A percentile compares a stretch with the other conserved stretches of the same genome.
phyloP scores from a whole-genome alignment of 768 basidiomycete genomes.

The Astraeus odoratus region DNA sequence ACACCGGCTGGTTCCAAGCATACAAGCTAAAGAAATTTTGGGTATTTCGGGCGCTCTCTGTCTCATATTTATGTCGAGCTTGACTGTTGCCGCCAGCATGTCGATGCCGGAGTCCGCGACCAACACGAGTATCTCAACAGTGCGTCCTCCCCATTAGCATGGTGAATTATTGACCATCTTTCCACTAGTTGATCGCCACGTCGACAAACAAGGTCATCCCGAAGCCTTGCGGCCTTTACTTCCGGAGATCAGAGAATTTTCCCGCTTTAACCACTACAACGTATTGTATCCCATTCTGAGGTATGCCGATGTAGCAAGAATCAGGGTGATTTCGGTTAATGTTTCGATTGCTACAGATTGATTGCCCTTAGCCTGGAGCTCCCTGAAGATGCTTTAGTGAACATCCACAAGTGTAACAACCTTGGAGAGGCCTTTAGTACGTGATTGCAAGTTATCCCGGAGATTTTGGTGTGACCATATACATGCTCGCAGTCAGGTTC shows the following conservation, averaged over 20 bases:
- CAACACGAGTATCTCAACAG: conserved; percentile 61
- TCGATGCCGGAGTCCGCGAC: conserved; percentile 56
- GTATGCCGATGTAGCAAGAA: conserved; percentile 19
- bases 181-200: conserved; percentile 42
- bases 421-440: conserved; percentile 38
- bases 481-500: conserved; percentile 40
- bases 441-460: neutral
- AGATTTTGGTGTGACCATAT: neutral
- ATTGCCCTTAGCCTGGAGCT: conserved; percentile 47
- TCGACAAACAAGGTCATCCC: conserved; percentile 43
- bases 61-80: neutral
- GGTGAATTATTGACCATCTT: neutral
- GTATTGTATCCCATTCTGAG: conserved; percentile 44
- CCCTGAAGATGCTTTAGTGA: conserved; percentile 44
- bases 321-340: no score
- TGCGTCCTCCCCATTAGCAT: conserved; percentile 21
- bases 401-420: conserved; percentile 39
- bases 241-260: conserved; percentile 45
- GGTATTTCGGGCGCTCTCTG: conserved; percentile 20
- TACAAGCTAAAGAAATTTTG: conserved; percentile 48
- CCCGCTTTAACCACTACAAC: conserved; percentile 43
- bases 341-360: conserved; percentile 25
- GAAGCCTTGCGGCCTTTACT: conserved; percentile 42
- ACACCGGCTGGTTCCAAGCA: conserved; percentile 43
- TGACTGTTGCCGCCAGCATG: conserved; percentile 38